Evolutionary conservation across 805 yeast genomes (phyloP), one percentile per base, ranked within the genome.

Genomic region (Suhomyces faveliae): DNA sequence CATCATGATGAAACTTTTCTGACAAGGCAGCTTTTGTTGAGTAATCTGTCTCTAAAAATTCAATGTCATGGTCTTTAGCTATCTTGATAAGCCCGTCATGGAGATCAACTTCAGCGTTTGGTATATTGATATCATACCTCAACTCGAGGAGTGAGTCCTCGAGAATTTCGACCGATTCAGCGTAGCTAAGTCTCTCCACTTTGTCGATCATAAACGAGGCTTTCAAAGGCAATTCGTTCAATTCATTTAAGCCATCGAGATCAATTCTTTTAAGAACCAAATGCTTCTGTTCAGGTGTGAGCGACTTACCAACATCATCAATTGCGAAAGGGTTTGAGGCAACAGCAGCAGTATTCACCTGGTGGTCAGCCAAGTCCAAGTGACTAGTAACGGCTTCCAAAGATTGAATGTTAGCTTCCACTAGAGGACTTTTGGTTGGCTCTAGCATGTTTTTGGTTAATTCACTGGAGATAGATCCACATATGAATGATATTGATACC

Each of bases 121-220:
- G 74, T 50, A 80, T 68, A 55, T 78, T 79, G 30, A 73, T 72
- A 57, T 81, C 85, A 44, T 68, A 74, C 5, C 54, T 54, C 52
- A 77, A 81, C 17, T 72, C 68, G 0, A 55, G 68, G 3, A 72
- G 50, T 4, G 77, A 72, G 12, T 67, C 63, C 24, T 58, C 55
- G 38, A 81, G 58, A 35, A 78, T 67, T 8, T 61, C 63, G 1
- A 70, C 29, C 0, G 80, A 71, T 40, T 76, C 77, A 2, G 66
- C 71, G 8, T 64, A 54, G 5, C 66, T 45, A 55, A 74, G 49
- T 25, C 53, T 50, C 42, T 62, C 66, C 39, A 74, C 66, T 49
- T 70, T 71, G 23, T 68, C 72, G 48, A 73, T 61, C 66, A 77
- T 70, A 53, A 63, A 76, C 15, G 69, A 56, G 13, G 64, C 71